These are phyloP conservation scores for Solanum appendiculatum DNA, from an alignment of 257 asterid species.

Conservation along the genomic window DNA sequence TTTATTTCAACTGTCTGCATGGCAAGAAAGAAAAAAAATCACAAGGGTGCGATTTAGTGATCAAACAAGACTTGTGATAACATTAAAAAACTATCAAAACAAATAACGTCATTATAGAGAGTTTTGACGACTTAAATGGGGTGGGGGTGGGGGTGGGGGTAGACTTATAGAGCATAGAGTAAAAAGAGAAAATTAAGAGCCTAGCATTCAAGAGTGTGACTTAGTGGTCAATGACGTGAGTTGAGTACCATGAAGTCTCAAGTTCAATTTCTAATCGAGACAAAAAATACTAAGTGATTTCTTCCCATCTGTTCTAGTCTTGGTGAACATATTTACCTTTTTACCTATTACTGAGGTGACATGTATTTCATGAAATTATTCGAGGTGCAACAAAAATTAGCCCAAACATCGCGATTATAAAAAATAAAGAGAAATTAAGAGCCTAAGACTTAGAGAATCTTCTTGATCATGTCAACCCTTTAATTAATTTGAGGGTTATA, in stretches of 20 bases:
- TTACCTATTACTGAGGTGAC: too few relatives aligned
- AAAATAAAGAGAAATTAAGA: background rate
- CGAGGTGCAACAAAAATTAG: too few relatives aligned
- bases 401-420: fast-evolving
- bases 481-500: background rate
- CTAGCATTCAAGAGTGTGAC: too few relatives aligned
- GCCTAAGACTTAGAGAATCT: background rate
- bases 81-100: background rate
- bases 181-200: background rate
- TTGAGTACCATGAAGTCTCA: too few relatives aligned
- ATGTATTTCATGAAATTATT: background rate
- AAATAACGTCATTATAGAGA: background rate
- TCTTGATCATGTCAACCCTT: background rate
- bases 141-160: too few relatives aligned
- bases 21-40: background rate
- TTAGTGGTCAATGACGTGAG: background rate
- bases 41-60: background rate
- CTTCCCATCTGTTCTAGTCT: too few relatives aligned
- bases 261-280: too few relatives aligned
- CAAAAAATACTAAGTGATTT: too few relatives aligned
- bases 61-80: background rate
- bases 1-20: slow-evolving; percentile 77
- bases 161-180: background rate
- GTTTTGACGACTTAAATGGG: background rate
- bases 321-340: too few relatives aligned